phyloP scores from a whole-genome alignment of 2,329 filamentous ascomycete genomes.

The Claviceps africana region DNA sequence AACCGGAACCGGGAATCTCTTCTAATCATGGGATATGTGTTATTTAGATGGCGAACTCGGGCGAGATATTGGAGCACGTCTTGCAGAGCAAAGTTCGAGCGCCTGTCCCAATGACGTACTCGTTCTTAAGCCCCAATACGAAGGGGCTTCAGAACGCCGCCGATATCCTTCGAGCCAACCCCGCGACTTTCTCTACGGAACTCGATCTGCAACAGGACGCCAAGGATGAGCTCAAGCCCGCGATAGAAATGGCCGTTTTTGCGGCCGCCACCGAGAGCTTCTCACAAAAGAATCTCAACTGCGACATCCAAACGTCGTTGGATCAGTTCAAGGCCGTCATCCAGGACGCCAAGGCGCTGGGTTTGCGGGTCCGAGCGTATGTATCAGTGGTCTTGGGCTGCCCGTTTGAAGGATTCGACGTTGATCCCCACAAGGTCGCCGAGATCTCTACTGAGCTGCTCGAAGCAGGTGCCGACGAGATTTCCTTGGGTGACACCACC shows the following conservation, averaged over 20 bases:
- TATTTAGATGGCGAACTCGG: conserved; percentile 61
- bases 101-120: conserved; percentile 50
- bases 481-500: conserved; percentile 79
- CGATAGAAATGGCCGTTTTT: conserved; percentile 64
- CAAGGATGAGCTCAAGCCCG: conserved; percentile 29
- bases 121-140: conserved; percentile 66
- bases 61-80: conserved; percentile 57
- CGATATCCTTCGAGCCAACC: conserved; percentile 37
- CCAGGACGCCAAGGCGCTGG: conserved; percentile 46
- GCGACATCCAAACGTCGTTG: conserved; percentile 60
- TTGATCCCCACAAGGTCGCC: conserved; percentile 48
- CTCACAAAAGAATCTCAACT: conserved; percentile 70
- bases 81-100: conserved; percentile 43
- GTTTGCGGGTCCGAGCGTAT: conserved; percentile 61
- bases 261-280: conserved; percentile 72
- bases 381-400: conserved; percentile 72
- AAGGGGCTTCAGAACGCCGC: conserved; percentile 56
- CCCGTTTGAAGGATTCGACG: conserved; percentile 56
- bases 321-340: conserved; percentile 58
- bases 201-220: conserved; percentile 26
- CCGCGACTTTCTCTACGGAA: conserved; percentile 35
- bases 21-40: not conserved
- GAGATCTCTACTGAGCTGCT: conserved; percentile 56
- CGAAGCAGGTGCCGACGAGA: conserved; percentile 81
- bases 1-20: not conserved